Evolutionary conservation across 345 rosid genomes (phyloP).

Genomic region (Balakata baccata): DNA sequence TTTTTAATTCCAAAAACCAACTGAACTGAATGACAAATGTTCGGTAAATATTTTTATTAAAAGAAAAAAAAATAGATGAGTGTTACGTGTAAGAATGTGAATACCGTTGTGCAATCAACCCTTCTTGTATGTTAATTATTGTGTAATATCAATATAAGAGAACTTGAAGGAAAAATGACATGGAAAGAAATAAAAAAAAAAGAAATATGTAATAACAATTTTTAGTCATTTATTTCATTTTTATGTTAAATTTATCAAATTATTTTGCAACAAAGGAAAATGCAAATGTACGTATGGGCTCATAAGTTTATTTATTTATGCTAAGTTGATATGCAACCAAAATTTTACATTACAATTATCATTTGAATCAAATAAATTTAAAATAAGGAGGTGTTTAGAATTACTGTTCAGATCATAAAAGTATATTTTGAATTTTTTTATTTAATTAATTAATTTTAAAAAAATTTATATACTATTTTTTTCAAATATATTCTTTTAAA

Average conservation of each 20-base stretch:
- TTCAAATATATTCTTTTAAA: too few relatives aligned
- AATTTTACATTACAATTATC: too few relatives aligned
- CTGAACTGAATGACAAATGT: background rate
- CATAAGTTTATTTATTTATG: too few relatives aligned
- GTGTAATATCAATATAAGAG: background rate
- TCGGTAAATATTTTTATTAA: slow-evolving; percentile 14
- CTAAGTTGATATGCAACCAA: too few relatives aligned
- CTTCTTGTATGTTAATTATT: background rate
- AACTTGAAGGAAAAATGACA: background rate
- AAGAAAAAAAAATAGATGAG: background rate
- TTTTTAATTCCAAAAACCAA: slow-evolving; percentile 17
- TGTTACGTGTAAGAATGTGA: slow-evolving; percentile 19
- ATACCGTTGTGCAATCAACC: slow-evolving; percentile 1
- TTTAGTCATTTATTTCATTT: background rate
- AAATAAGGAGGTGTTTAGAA: too few relatives aligned
- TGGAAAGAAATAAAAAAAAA: too few relatives aligned
- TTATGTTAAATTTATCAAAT: background rate
- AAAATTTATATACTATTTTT: too few relatives aligned
- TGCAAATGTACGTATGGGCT: too few relatives aligned
- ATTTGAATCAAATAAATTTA: too few relatives aligned
- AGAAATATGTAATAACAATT: background rate
- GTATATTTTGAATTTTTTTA: too few relatives aligned
- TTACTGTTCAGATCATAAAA: too few relatives aligned
- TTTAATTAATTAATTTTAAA: too few relatives aligned
- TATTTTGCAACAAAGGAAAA: background rate